Conservation (phyloP, 2,329 filamentous ascomycete species). For the Monosporascus sp. region DNA sequence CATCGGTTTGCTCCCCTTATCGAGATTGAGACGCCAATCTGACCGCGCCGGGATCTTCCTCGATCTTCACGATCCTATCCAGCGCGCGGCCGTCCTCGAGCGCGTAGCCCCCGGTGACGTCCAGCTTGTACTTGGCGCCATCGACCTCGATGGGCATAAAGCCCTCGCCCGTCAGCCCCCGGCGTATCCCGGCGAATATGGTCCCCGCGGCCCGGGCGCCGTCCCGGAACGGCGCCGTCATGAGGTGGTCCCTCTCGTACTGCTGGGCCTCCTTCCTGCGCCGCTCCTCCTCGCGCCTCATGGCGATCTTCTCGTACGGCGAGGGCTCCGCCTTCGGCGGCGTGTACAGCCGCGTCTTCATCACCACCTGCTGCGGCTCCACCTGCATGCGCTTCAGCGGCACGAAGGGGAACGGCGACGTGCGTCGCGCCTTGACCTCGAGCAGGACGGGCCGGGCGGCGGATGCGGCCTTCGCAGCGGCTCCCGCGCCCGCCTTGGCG, state of each 20-base stretch:
- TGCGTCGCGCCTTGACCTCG: conserved; percentile 47
- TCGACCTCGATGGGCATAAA: conserved; percentile 47
- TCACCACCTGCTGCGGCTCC: conserved; percentile 29
- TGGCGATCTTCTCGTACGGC: conserved; percentile 21
- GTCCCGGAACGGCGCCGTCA: conserved; percentile 54
- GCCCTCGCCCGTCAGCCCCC: conserved; percentile 52
- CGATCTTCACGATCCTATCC: conserved; percentile 46
- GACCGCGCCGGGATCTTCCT: conserved; percentile 17
- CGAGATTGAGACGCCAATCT: conserved; percentile 1
- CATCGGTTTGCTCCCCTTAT: background rate
- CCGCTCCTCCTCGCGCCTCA: conserved; percentile 31
- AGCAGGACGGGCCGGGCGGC: conserved; percentile 36
- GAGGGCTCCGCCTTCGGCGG: background rate
- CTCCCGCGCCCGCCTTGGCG: conserved; percentile 1
- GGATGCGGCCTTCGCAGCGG: conserved; percentile 8
- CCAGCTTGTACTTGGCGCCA: conserved; percentile 49
- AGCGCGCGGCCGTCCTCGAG: conserved; percentile 54
- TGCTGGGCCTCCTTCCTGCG: conserved; percentile 35
- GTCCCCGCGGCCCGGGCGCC: conserved; percentile 34
- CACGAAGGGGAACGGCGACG: conserved; percentile 39
- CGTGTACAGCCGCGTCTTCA: conserved; percentile 32
- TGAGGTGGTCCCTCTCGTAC: conserved; percentile 49
- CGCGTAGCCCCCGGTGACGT: conserved; percentile 52
- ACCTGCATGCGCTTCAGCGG: conserved; percentile 37
- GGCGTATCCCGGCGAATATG: conserved; percentile 40